phyloP scores from a whole-genome alignment of 805 yeast species.

The Cyberlindnera galapagoensis region DNA sequence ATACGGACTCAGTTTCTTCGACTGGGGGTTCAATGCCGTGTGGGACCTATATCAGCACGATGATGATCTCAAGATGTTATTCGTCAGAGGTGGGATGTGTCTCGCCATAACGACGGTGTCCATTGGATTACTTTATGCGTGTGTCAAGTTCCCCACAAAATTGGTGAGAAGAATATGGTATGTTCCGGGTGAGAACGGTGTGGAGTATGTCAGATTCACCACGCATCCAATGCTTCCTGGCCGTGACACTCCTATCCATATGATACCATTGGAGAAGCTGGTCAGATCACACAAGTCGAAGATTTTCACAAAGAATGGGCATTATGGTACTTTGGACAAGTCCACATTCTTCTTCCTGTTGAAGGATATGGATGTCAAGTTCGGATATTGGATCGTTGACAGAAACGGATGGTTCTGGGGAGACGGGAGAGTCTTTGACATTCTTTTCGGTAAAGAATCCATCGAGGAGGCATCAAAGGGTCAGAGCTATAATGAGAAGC shows the following conservation, averaged over 20 bases:
- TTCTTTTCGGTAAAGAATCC: constrained; percentile 73
- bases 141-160: constrained; percentile 58
- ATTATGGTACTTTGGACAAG: constrained; percentile 76
- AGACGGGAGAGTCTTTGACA: constrained; percentile 80
- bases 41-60: constrained; percentile 47
- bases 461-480: constrained; percentile 60
- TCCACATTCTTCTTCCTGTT: constrained; percentile 68
- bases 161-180: constrained; percentile 73
- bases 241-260: constrained; percentile 61
- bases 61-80: constrained; percentile 31
- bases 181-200: constrained; percentile 44
- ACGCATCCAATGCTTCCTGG: constrained; percentile 76
- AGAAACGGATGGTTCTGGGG: constrained; percentile 91
- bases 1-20: constrained; percentile 59
- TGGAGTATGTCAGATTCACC: constrained; percentile 44
- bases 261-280: constrained; percentile 53
- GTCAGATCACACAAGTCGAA: constrained; percentile 54
- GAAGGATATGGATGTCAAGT: constrained; percentile 46
- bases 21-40: constrained; percentile 48
- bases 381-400: constrained; percentile 66
- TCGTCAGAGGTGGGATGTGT: constrained; percentile 32
- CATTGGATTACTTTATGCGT: constrained; percentile 21
- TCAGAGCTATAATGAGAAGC: constrained; percentile 17
- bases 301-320: constrained; percentile 83
- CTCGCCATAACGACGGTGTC: constrained; percentile 37